Evolutionary conservation across 495 filamentous ascomycete genomes (phyloP).

Genomic region (Hypoxylon rickii): DNA sequence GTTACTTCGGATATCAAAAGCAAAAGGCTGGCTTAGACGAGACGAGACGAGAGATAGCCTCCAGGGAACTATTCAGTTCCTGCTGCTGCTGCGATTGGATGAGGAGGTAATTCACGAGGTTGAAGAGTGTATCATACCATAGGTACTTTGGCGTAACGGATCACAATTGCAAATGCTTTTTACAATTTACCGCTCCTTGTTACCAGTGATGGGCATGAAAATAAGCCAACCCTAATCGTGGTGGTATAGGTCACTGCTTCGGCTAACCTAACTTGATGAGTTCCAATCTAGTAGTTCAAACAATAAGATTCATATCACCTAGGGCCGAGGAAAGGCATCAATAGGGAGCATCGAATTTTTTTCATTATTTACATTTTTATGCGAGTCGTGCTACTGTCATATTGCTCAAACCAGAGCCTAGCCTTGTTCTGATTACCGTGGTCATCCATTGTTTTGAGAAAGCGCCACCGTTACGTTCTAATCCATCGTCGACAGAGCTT

Average conservation of each 20-base stretch:
- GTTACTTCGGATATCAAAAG: conserved; percentile 37
- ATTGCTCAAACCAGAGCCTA: conserved; percentile 16
- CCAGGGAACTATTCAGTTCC: too few relatives aligned
- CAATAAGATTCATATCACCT: too few relatives aligned
- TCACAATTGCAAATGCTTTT: conserved; percentile 5
- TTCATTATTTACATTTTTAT: conserved; percentile 15
- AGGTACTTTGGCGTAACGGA: conserved; percentile 29
- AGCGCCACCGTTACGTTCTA: conserved; percentile 23
- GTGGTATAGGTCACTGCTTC: too few relatives aligned
- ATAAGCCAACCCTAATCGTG: too few relatives aligned
- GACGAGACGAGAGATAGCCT: too few relatives aligned
- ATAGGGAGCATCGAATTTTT: conserved; percentile 4
- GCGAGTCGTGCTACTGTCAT: conserved; percentile 16
- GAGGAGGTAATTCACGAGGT: conserved; percentile 15
- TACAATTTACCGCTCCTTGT: too few relatives aligned
- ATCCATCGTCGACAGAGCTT: conserved; percentile 19
- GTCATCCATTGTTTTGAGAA: conserved; percentile 12
- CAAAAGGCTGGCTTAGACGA: conserved; percentile 8
- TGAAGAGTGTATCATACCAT: conserved; percentile 26
- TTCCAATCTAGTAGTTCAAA: too few relatives aligned
- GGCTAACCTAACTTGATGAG: too few relatives aligned
- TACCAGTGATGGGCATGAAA: too few relatives aligned
- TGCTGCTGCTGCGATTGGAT: conserved; percentile 8
- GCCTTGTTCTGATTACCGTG: conserved; percentile 18
- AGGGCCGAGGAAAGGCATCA: too few relatives aligned